Conservation (phyloP, 1,284 basidiomycete species). For the Malassezia yamatoensis region DNA sequence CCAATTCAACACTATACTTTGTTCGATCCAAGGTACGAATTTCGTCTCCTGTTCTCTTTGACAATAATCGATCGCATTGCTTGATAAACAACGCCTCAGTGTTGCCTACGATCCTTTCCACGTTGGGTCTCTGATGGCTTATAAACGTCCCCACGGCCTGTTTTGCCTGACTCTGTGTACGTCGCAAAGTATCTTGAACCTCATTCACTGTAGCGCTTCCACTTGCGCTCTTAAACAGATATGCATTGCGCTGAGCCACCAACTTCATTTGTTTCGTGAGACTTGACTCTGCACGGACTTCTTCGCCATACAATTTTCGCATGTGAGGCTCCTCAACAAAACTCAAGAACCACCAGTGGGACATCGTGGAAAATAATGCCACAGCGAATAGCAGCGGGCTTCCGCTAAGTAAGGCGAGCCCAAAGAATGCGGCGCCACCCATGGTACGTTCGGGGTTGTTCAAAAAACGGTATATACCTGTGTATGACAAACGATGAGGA, state of each 20-base stretch:
- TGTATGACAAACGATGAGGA: slow-evolving; percentile 81
- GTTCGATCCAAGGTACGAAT: slow-evolving; percentile 24
- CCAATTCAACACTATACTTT: slow-evolving; percentile 21
- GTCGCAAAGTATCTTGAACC: slow-evolving; percentile 83
- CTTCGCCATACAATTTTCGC: slow-evolving; percentile 82
- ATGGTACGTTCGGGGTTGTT: slow-evolving; percentile 85
- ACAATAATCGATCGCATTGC: slow-evolving; percentile 60
- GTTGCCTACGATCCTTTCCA: slow-evolving; percentile 60
- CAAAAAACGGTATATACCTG: slow-evolving; percentile 81
- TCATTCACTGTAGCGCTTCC: slow-evolving; percentile 59
- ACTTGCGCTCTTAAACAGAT: slow-evolving; percentile 28
- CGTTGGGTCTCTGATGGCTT: slow-evolving; percentile 52
- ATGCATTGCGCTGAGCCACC: slow-evolving; percentile 61
- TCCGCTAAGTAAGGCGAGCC: slow-evolving; percentile 77
- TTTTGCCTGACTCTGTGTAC: slow-evolving; percentile 83
- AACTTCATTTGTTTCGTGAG: slow-evolving; percentile 91
- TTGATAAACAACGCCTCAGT: slow-evolving; percentile 84
- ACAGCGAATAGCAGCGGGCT: slow-evolving; percentile 73
- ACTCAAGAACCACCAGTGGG: slow-evolving; percentile 49
- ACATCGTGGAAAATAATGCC: slow-evolving; percentile 70
- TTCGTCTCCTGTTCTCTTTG: slow-evolving; percentile 31
- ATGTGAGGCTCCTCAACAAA: slow-evolving; percentile 68
- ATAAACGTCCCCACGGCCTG: slow-evolving; percentile 85
- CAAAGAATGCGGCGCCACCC: slow-evolving; percentile 90
- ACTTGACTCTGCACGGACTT: slow-evolving; percentile 80